Percentiles rank a stretch among this genome's conserved stretches.
These are phyloP conservation scores for Avena sativa DNA, from an alignment of 176 grass and related monocot species.

Conservation along the genomic window DNA sequence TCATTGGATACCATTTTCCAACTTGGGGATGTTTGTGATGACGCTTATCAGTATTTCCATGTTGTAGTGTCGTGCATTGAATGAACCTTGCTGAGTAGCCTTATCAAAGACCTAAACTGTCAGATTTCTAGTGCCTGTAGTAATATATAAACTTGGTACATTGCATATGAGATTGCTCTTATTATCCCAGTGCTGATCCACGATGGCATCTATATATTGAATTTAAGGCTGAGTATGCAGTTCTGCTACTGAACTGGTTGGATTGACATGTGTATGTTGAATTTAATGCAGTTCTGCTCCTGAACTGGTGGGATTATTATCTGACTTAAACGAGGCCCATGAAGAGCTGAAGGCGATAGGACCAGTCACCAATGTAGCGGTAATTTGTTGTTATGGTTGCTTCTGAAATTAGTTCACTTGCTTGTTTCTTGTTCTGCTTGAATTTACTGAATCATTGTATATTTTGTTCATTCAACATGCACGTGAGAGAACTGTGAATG, in stretches of 20 bases:
- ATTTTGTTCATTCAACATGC: conserved; percentile 11
- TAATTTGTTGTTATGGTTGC: conserved; percentile 46
- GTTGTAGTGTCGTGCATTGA: conserved; percentile 4
- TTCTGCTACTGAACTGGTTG: background rate
- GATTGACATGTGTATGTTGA: background rate
- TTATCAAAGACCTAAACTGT: background rate
- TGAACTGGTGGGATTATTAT: conserved; percentile 85
- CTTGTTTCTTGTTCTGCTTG: conserved; percentile 18
- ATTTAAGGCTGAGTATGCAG: conserved; percentile 43
- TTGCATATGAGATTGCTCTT: conserved; percentile 21
- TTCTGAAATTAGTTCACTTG: background rate
- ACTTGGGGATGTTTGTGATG: conserved; percentile 1
- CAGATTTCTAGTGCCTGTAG: conserved; percentile 23
- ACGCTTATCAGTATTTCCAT: background rate
- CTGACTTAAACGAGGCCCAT: conserved; percentile 73
- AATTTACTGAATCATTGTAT: background rate
- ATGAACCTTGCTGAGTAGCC: background rate
- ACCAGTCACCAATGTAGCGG: conserved; percentile 49
- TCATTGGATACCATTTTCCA: conserved; percentile 24
- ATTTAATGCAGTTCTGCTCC: conserved; percentile 69
- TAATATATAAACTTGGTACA: conserved; percentile 21
- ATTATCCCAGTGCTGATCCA: conserved; percentile 6
- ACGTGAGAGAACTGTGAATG: conserved; percentile 14
- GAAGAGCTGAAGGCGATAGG: conserved; percentile 68
- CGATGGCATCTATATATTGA: conserved; percentile 35